A percentile compares a stretch with the other conserved stretches of the same genome.
phyloP scores from a whole-genome alignment of 192 early-diverging fungal species.

The Podila clonocystis region DNA sequence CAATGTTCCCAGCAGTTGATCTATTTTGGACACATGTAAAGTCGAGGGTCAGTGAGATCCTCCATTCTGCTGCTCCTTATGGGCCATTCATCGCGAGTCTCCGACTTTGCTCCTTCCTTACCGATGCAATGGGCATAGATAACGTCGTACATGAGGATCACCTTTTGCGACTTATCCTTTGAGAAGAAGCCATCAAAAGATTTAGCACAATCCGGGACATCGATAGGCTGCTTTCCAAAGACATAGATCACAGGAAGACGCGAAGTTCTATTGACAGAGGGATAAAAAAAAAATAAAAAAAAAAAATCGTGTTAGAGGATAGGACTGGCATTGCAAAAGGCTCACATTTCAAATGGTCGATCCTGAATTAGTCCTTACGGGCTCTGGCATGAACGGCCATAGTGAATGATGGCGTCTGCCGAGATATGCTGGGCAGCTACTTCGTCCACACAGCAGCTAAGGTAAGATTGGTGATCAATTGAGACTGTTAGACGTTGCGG shows the following conservation, averaged over 20 bases:
- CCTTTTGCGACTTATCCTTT: conserved; percentile 45
- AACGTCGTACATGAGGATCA: conserved; percentile 84
- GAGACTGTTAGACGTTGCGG: background rate
- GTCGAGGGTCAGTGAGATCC: background rate
- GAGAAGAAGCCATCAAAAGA: conserved; percentile 56
- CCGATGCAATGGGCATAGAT: conserved; percentile 70
- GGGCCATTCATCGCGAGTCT: background rate
- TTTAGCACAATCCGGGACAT: conserved; percentile 64
- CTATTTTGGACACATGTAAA: conserved; percentile 13
- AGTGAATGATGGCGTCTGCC: conserved; percentile 94
- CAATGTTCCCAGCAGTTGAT: conserved; percentile 20
- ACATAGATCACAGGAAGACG: conserved; percentile 87
- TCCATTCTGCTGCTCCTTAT: no score
- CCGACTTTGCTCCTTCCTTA: conserved; percentile 8
- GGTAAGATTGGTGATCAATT: background rate
- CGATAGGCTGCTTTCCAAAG: conserved; percentile 81
- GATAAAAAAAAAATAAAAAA: no score
- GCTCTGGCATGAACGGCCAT: conserved; percentile 91
- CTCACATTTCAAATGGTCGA: background rate
- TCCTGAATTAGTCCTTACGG: conserved; percentile 59
- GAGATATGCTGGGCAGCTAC: conserved; percentile 91
- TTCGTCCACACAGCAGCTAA: conserved; percentile 96
- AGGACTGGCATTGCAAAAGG: background rate
- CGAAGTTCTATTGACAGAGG: conserved; percentile 64
- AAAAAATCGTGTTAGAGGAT: background rate